Percentiles rank a stretch among this genome's conserved stretches.
Conservation (phyloP, 768 basidiomycete species). For the Kondoa malvinella region DNA sequence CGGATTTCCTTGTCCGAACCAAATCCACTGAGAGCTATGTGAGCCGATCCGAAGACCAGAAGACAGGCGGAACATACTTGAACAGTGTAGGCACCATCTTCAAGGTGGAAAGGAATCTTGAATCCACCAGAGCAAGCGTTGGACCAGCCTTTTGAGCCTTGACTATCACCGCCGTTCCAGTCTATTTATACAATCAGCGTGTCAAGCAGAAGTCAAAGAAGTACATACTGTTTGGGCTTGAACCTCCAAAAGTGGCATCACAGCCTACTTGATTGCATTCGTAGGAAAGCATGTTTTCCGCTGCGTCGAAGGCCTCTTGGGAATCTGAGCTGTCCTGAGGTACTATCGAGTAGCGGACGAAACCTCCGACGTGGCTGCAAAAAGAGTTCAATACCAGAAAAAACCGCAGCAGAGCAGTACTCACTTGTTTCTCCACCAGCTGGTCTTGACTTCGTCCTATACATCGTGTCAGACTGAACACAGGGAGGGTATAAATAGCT, state of each 20-base stretch:
- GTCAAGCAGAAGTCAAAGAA: not conserved
- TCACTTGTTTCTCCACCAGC: not conserved
- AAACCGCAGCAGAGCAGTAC: too few relatives aligned
- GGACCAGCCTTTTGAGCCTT: slow-evolving; percentile 1
- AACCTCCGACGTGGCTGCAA: not conserved
- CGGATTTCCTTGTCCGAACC: not conserved
- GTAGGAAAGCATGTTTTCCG: not conserved
- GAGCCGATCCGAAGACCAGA: not conserved
- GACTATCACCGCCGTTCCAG: not conserved
- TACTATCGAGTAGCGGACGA: not conserved
- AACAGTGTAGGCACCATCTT: not conserved
- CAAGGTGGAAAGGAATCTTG: not conserved
- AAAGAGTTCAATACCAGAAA: too few relatives aligned
- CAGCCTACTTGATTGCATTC: not conserved
- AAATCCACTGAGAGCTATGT: not conserved
- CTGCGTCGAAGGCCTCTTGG: slow-evolving; percentile 1
- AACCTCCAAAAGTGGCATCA: not conserved
- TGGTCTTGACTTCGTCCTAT: not conserved
- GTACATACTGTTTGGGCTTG: not conserved
- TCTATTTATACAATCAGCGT: not conserved
- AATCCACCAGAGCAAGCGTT: slow-evolving; percentile 1
- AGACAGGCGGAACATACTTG: not conserved
- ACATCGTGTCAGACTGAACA: not conserved
- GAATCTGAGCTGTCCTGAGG: not conserved
- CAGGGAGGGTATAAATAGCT: not conserved